Evolutionary conservation across 768 basidiomycete genomes (phyloP), one percentile per base, ranked within the genome.

Genomic region (Podaxis sp.): DNA sequence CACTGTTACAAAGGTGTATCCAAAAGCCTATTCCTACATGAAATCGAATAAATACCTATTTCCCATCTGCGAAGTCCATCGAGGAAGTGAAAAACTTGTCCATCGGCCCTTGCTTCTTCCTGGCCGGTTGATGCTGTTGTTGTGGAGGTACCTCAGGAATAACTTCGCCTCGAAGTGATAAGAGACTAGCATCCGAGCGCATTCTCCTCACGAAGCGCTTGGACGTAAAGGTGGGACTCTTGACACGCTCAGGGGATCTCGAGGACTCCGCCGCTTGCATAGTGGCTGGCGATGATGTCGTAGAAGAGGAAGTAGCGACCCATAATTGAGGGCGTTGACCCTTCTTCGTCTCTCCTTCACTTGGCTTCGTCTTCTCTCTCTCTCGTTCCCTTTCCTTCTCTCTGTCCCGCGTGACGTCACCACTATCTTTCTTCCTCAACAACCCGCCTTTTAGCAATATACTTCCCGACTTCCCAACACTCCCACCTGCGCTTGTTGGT

Each of bases 91-190:
- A 64, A 35, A 68, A 72, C 70, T 59, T 77, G 69, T 27, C 74
- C 67, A 57, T 71, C 55, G 36, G 57, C 0, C 74, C 72, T 6
- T 64, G 68, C 63, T 72, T 78, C 66, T 70, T 72, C 65, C 69
- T 74, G 23, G 25, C 47, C 16, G 59, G 40, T 18, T 48, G 47
- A 14, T 21, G 35, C 9, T 37, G 52, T 9, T 23, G 35, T 14
- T 38, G 63, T 9, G 62, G 59, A 27, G 64, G 50, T n/a, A 42
- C 58, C 40, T 62, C 62, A 23, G 57, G 63, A 44, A 44, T 44
- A 27, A 23, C 56, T 1, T 58, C 25, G n/a, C 38, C 40, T 21
- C 35, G 16, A 14, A 55, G 47, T 27, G 63, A 57, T 25, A 47
- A 50, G 13, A 23, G n/a, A 40, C 53, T 61, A 18, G 59, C 59